Conservation (phyloP, 2,329 filamentous ascomycete genomes). For the Exophiala spinifera region DNA sequence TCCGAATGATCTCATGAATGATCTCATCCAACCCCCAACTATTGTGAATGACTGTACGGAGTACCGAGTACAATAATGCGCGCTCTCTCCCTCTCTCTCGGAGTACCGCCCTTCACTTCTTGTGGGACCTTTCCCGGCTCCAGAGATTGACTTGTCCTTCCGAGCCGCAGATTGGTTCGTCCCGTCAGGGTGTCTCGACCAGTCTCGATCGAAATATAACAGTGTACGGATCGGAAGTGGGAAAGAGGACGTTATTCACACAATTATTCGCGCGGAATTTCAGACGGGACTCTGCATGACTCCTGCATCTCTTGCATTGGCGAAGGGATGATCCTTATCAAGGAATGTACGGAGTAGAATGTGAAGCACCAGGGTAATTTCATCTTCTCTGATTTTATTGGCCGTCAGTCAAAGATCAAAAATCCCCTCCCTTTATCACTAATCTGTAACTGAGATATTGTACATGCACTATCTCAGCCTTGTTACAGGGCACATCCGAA, state of each 20-base stretch:
- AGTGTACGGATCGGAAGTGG: background rate
- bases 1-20: no score
- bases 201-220: conserved; percentile 10
- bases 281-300: conserved; percentile 5
- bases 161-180: conserved; percentile 14
- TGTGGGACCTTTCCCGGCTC: conserved; percentile 16
- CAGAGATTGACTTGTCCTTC: conserved; percentile 19
- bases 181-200: conserved; percentile 1
- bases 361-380: background rate
- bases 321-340: background rate
- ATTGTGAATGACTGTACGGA: no score
- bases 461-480: background rate
- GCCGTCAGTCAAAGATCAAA: no score
- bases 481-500: background rate
- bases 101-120: conserved; percentile 9
- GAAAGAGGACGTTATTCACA: background rate
- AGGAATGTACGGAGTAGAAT: no score
- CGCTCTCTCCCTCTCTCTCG: no score
- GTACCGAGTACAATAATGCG: no score
- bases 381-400: background rate
- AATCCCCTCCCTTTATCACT: no score
- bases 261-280: conserved; percentile 2
- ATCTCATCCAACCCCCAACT: no score
- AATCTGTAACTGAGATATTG: no score
- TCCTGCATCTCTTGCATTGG: background rate